A percentile compares a stretch with the other conserved stretches of the same genome.
Evolutionary conservation across 2,329 filamentous ascomycete genomes (phyloP).

Genomic region (Trichoderma lentiforme): DNA sequence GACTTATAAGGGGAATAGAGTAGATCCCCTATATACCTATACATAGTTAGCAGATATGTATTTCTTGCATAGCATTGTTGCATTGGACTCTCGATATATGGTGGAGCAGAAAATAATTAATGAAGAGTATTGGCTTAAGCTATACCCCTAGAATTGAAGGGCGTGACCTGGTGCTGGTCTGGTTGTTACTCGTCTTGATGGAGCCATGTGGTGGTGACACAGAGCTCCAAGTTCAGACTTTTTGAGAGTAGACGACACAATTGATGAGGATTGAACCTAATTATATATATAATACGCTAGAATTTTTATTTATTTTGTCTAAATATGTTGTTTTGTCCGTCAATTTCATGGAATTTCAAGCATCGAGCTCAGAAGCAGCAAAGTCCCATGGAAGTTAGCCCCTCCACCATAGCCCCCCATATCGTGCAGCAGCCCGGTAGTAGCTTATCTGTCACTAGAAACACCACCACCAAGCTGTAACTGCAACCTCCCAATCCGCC

Average conservation of each 20-base stretch:
- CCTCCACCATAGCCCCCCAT: constrained; percentile 1
- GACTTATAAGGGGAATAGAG: constrained; percentile 12
- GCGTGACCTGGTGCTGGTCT: no score
- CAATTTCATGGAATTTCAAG: background rate
- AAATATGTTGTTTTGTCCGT: background rate
- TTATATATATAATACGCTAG: background rate
- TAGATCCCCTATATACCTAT: constrained; percentile 3
- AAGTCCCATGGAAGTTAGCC: background rate
- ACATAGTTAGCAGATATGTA: constrained; percentile 11
- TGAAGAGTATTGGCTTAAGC: background rate
- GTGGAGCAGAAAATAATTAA: background rate
- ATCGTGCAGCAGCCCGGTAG: background rate
- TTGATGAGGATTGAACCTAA: background rate
- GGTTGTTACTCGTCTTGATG: background rate
- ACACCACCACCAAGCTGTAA: background rate
- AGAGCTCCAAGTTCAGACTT: background rate
- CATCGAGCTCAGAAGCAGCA: background rate
- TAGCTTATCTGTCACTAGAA: background rate
- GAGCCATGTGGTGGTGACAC: background rate
- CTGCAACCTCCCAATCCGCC: background rate
- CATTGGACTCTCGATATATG: background rate
- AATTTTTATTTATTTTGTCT: background rate
- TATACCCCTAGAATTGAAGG: background rate
- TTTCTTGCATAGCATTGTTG: constrained; percentile 8
- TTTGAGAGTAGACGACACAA: background rate